Evolutionary conservation across 305 asterid species (phyloP).

Genomic region (Rubia tinctorum): DNA sequence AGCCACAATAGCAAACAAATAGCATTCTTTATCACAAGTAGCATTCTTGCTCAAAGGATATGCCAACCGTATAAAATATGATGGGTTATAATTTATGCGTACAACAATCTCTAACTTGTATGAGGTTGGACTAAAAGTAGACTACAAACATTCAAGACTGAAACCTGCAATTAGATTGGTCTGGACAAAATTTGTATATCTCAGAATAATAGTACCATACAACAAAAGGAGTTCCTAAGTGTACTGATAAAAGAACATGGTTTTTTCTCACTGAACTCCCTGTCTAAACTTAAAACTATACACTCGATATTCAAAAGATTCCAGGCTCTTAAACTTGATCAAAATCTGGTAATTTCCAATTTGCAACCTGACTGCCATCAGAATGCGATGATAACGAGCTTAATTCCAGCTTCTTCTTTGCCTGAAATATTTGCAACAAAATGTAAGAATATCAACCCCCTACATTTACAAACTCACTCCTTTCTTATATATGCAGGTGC

Average conservation of each 20-base stretch:
- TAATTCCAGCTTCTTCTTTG: constrained; percentile 19
- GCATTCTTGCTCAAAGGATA: no score
- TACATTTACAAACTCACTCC: constrained; percentile 7
- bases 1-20: no score
- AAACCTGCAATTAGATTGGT: not conserved
- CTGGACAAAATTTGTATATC: not conserved
- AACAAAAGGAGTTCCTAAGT: not conserved
- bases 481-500: not conserved
- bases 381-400: constrained; percentile 8
- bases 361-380: constrained; percentile 2
- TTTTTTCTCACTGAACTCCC: not conserved
- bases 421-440: constrained; percentile 10
- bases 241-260: not conserved
- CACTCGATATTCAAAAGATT: constrained; percentile 9
- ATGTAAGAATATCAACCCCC: constrained; percentile 6
- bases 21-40: no score
- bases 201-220: constrained; percentile 4
- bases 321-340: not conserved
- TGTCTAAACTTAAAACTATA: constrained; percentile 9
- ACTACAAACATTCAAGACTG: no score
- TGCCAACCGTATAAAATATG: no score
- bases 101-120: no score
- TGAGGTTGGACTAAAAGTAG: no score
- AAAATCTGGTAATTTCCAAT: constrained; percentile 1
- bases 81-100: no score